These are phyloP conservation scores for Cyberlindnera xishuangbannaensis DNA, from an alignment of 805 yeast genomes.

Conservation along the genomic window DNA sequence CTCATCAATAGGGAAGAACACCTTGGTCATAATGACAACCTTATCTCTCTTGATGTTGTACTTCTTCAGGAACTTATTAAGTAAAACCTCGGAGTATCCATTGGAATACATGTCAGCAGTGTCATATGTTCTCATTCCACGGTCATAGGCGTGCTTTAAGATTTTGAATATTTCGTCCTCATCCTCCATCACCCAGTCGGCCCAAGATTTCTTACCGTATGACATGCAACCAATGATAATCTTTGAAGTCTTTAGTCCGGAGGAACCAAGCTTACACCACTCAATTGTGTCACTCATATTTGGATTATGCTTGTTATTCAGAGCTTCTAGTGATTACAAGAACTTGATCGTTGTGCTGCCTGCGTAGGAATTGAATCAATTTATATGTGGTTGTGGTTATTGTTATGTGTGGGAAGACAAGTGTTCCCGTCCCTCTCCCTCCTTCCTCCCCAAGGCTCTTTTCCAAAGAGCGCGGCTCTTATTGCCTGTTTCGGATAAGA, in stretches of 20 bases:
- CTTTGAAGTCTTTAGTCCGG: conserved; percentile 45
- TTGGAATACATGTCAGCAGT: conserved; percentile 46
- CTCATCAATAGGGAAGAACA: conserved; percentile 14
- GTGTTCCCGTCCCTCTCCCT: no score
- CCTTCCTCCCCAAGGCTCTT: no score
- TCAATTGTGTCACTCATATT: no score
- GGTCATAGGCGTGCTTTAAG: conserved; percentile 41
- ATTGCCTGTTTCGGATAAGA: no score
- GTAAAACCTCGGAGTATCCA: conserved; percentile 40
- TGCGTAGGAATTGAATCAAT: no score
- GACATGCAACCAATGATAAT: conserved; percentile 53
- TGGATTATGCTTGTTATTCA: no score
- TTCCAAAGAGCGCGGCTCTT: no score
- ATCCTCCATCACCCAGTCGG: conserved; percentile 41
- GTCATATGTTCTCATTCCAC: conserved; percentile 43
- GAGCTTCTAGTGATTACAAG: no score
- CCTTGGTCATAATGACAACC: conserved; percentile 50
- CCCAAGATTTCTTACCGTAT: conserved; percentile 39
- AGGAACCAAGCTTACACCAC: conserved; percentile 30
- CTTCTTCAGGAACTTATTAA: conserved; percentile 49
- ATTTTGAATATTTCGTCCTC: conserved; percentile 40
- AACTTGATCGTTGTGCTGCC: no score
- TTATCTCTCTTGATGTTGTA: conserved; percentile 47
- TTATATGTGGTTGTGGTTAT: no score
- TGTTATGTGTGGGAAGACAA: no score